These are phyloP conservation scores for Porpolomopsis calyptriformis DNA, from an alignment of 768 basidiomycete species.

Conservation along the genomic window DNA sequence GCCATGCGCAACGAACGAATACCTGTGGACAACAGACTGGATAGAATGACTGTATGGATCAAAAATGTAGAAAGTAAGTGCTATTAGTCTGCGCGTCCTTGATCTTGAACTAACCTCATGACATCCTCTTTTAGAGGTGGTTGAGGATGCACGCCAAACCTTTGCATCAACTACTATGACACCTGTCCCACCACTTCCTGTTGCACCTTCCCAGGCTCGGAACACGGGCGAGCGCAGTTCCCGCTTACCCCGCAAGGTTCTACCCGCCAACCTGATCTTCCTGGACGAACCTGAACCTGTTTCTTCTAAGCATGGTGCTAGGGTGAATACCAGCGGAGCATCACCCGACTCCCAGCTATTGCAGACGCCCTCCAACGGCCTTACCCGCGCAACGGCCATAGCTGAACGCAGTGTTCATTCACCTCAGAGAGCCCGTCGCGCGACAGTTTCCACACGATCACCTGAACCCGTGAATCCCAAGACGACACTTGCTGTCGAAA, in stretches of 20 bases:
- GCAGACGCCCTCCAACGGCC: conserved; percentile 13
- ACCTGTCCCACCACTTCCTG: conserved; percentile 52
- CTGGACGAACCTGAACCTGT: conserved; percentile 33
- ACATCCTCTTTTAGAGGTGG: conserved; percentile 44
- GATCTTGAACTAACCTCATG: conserved; percentile 6
- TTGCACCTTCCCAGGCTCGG: conserved; percentile 41
- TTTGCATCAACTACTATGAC: conserved; percentile 41
- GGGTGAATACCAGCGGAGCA: conserved; percentile 4
- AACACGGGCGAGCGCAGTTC: conserved; percentile 33
- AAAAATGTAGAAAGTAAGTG: conserved; percentile 72
- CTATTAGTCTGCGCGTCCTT: background rate
- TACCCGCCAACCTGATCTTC: conserved; percentile 66
- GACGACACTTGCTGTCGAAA: conserved; percentile 22
- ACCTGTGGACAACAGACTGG: conserved; percentile 43
- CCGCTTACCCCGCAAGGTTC: conserved; percentile 51
- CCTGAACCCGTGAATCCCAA: conserved; percentile 31
- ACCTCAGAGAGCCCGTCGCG: conserved; percentile 40
- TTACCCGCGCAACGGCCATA: conserved; percentile 13
- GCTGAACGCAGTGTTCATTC: conserved; percentile 23
- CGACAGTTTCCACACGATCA: conserved; percentile 59
- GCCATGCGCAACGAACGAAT: conserved; percentile 42
- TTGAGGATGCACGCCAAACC: conserved; percentile 68
- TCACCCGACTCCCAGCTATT: conserved; percentile 18
- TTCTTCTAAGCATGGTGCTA: conserved; percentile 25
- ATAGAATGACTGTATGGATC: conserved; percentile 77